Evolutionary conservation across 768 basidiomycete genomes (phyloP), one percentile per base, ranked within the genome.

Genomic region (Tricholoma furcatifolium): DNA sequence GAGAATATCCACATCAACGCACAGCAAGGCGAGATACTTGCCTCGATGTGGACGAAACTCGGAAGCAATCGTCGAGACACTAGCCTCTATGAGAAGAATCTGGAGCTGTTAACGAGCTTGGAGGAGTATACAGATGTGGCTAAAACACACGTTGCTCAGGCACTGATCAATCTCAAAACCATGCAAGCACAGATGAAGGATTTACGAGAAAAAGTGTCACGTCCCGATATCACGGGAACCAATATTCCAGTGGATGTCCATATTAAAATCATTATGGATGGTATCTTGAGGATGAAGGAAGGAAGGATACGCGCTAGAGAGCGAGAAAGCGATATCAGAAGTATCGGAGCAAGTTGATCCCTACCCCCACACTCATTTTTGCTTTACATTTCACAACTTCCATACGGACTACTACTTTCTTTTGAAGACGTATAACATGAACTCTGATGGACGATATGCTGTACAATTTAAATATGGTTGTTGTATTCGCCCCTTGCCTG

Each of bases 181-280:
- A 75, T 82, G 76, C 70, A 70, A 51, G 75, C 71, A 45, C 80
- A 83, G 54, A 71, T 83, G 64, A 77, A 81, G 57, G 81, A 80
- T 6, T 54, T 82, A 18, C 68, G 81, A 44, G 74, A 77, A 50
- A 69, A 75, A 23, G 75, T 80, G 12, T 72, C 76, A 12, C 72
- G 73, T 27, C 81, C 82, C 23, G 75, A 72, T 35, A 62, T 83
- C 9, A 62, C 74, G 12, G 74, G 72, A 11, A 63, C 72, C 39
- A 66, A 66, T 42, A 62, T 83, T n/a, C 81, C 82, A 4, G 60
- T 77, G 6, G 73, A 76, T 24, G 81, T 83, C n/a, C 79, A 83
- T 55, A 74, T 82, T 54, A 70, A 70, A 65, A 77, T 73, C 48
- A 79, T 82, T 54, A 62, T 64, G 62, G 68, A 55, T 8, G 80